Evolutionary conservation across 2,329 filamentous ascomycete genomes (phyloP).

Genomic region (Trichoderma endophyticum): DNA sequence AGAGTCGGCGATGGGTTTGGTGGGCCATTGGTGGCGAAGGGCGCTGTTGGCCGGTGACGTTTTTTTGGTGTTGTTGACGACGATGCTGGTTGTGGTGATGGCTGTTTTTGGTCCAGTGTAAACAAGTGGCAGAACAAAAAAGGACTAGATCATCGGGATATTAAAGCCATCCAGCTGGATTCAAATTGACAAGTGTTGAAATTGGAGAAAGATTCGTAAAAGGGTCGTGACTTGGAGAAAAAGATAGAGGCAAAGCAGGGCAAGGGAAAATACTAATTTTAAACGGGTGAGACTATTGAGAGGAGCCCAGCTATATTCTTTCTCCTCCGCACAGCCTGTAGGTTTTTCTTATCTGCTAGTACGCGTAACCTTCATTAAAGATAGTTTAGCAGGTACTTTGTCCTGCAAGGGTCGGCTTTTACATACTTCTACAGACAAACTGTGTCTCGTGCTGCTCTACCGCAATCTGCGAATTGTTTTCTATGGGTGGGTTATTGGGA

Average conservation of each 20-base stretch:
- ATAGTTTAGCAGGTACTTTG: not conserved
- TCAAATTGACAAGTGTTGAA: not conserved
- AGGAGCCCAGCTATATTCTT: not conserved
- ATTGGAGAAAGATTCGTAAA: not conserved
- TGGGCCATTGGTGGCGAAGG: slow-evolving; percentile 21
- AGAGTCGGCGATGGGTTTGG: slow-evolving; percentile 29
- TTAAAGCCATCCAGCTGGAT: not conserved
- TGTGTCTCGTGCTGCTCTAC: not conserved
- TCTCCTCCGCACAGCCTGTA: not conserved
- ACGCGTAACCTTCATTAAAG: not conserved
- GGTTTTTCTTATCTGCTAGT: not conserved
- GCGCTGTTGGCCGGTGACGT: not conserved
- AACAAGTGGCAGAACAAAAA: not conserved
- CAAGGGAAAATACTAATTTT: not conserved
- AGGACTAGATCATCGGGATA: not conserved
- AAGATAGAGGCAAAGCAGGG: not conserved
- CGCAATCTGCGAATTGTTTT: not conserved
- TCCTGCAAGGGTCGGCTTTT: not conserved
- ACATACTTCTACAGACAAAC: not conserved
- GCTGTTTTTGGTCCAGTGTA: not conserved
- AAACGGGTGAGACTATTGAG: not conserved
- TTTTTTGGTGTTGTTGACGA: not conserved
- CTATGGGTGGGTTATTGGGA: not conserved
- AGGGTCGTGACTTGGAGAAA: not conserved
- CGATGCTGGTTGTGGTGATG: not conserved